A percentile compares a stretch with the other conserved stretches of the same genome.
These are phyloP conservation scores for Erythrophleum ivorense DNA, from an alignment of 331 rosid genomes.

Conservation along the genomic window DNA sequence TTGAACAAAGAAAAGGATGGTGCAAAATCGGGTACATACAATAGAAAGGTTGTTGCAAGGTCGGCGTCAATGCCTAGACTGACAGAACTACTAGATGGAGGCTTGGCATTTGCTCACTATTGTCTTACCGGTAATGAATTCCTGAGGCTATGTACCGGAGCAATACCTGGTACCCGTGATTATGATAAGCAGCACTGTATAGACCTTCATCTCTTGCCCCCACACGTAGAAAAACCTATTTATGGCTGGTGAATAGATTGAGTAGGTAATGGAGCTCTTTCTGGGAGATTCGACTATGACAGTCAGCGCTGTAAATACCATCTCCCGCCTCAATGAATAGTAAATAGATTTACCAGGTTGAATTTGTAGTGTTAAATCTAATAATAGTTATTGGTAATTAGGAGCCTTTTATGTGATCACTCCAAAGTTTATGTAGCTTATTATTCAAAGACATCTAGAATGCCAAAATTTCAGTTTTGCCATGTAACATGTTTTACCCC, in stretches of 20 bases:
- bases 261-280: conserved; percentile 51
- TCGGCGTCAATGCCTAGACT: conserved; percentile 71
- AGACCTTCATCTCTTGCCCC: conserved; percentile 85
- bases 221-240: conserved; percentile 87
- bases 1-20: conserved; percentile 53
- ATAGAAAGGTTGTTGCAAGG: conserved; percentile 45
- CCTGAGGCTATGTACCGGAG: conserved; percentile 86
- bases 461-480: no score
- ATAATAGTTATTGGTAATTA: conserved; percentile 42
- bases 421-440: conserved; percentile 41
- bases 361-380: conserved; percentile 36
- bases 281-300: conserved; percentile 61
- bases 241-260: conserved; percentile 76
- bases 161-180: conserved; percentile 87
- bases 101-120: conserved; percentile 94
- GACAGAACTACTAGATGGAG: conserved; percentile 75
- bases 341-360: conserved; percentile 41
- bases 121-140: conserved; percentile 91
- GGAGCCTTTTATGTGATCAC: conserved; percentile 46
- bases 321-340: conserved; percentile 56
- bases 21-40: conserved; percentile 35
- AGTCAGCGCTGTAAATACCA: conserved; percentile 56
- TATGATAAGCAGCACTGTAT: conserved; percentile 87
- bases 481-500: no score
- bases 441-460: conserved; percentile 32